A percentile compares a stretch with the other conserved stretches of the same genome.
These are phyloP conservation scores for Cantharellus cinnabarinus DNA, from an alignment of 768 basidiomycete species.

Conservation along the genomic window DNA sequence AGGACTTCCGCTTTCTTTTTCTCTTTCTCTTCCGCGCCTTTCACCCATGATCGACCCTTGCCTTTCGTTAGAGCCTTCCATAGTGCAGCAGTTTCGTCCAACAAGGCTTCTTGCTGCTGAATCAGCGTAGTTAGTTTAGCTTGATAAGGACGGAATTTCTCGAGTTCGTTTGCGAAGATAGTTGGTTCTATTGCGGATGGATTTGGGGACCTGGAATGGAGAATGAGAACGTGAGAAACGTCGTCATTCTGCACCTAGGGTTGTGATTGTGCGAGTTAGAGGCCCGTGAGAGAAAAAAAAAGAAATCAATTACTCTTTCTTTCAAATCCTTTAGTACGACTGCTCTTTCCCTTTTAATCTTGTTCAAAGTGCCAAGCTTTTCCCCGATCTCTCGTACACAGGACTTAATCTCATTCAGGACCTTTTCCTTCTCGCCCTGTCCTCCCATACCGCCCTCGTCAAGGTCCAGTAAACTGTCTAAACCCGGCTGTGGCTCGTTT, in stretches of 20 bases:
- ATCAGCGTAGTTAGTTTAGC: conserved; percentile 60
- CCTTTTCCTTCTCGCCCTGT: conserved; percentile 32
- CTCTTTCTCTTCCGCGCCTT: conserved; percentile 68
- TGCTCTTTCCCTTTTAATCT: conserved; percentile 66
- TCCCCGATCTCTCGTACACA: conserved; percentile 63
- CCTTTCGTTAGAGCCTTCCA: conserved; percentile 56
- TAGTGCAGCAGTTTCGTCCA: conserved; percentile 54
- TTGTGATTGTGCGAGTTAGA: background rate
- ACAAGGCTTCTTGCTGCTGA: conserved; percentile 46
- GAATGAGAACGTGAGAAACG: conserved; percentile 80
- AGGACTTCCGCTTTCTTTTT: conserved; percentile 57
- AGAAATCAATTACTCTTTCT: conserved; percentile 46
- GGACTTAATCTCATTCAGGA: conserved; percentile 43
- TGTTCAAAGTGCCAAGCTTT: conserved; percentile 50
- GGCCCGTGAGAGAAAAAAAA: background rate
- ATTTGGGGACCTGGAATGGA: conserved; percentile 67
- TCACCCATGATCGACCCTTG: conserved; percentile 54
- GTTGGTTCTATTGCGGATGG: conserved; percentile 42
- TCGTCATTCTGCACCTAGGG: conserved; percentile 82
- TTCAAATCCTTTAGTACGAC: conserved; percentile 87
- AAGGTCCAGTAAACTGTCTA: conserved; percentile 40
- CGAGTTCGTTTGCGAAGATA: conserved; percentile 80
- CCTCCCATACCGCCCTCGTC: conserved; percentile 22
- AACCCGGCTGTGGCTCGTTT: conserved; percentile 21
- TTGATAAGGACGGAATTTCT: conserved; percentile 89